Base-by-base conservation (phyloP, 2,329 filamentous ascomycete genomes). In the Epichloe typhina region DNA sequence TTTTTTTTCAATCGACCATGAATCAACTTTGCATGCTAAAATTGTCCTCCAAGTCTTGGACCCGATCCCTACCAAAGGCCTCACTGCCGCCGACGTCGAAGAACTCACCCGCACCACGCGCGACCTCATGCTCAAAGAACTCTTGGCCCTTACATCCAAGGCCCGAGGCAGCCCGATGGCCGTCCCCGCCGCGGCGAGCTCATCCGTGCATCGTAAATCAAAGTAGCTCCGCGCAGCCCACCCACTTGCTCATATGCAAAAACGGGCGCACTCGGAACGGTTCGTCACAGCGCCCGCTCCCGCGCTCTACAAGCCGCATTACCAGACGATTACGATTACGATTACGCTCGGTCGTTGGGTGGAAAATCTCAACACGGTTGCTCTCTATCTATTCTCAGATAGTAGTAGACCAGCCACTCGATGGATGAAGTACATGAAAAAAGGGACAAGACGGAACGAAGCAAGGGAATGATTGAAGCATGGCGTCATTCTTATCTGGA, bases 1-100 rank as follows among this genome's bases (percentile, higher is more conserved):
- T n/a, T n/a, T n/a, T 33, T 13, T n/a, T 13, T 13, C 7, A 31
- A 31, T 31, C 8, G 8, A 9, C 3, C 0, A 31, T 9, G 26
- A 4, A 9, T 31, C 26, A 31, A 31, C 8, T 31, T 31, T 31
- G 8, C 26, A 9, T 31, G 26, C 26, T 31, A n/a, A n/a, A 31
- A 31, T 31, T 31, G 26, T 31, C 26, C 4, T 4, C 4, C 4
- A 55, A 87, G 87, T 95, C 21, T 72, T 95, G 49, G 80, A 86
- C 60, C 87, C 89, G 2, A 89, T 96, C 54, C 74, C 80, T 46
- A 96, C 89, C 11, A 75, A 79, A 56, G 80, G 80, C 49, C 75
- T 94, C 56, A 86, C 79, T 17, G 54, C 84, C 23, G 81, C 82
- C 49, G 88, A 95, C 64, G 87, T 95, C 49, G 85, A 93, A 57